phyloP scores from a whole-genome alignment of 805 yeast species.

The Yamadazyma phyllophila region DNA sequence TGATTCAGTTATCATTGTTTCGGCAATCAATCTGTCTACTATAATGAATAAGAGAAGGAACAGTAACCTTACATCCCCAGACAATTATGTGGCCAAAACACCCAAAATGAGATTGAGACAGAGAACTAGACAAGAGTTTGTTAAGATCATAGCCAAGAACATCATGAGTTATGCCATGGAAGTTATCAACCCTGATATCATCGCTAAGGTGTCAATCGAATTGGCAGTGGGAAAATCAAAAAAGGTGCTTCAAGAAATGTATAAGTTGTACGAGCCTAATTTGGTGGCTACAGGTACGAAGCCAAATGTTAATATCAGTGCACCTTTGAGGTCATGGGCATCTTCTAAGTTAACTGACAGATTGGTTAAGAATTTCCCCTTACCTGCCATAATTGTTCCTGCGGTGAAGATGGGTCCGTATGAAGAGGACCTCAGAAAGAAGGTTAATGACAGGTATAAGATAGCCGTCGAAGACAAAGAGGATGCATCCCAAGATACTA shows the following conservation, averaged over 20 bases:
- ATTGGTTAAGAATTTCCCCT: slow-evolving; percentile 59
- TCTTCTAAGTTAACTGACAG: slow-evolving; percentile 64
- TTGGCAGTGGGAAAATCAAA: slow-evolving; percentile 58
- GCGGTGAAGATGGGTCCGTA: slow-evolving; percentile 55
- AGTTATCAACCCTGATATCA: slow-evolving; percentile 43
- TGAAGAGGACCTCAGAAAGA: slow-evolving; percentile 43
- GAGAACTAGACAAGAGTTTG: slow-evolving; percentile 46
- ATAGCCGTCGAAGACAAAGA: neutral
- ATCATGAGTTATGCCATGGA: slow-evolving; percentile 53
- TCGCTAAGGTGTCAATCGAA: slow-evolving; percentile 57
- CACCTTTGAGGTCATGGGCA: slow-evolving; percentile 58
- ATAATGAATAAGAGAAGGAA: slow-evolving; percentile 9
- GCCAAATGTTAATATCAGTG: slow-evolving; percentile 39
- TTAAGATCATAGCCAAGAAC: slow-evolving; percentile 44
- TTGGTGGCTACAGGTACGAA: slow-evolving; percentile 52
- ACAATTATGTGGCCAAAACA: slow-evolving; percentile 19
- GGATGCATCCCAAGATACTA: neutral
- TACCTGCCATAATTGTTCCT: slow-evolving; percentile 68
- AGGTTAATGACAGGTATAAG: slow-evolving; percentile 18
- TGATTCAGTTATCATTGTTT: slow-evolving; percentile 62
- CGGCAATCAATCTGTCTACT: slow-evolving; percentile 41
- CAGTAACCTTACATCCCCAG: slow-evolving; percentile 11
- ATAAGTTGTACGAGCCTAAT: slow-evolving; percentile 59
- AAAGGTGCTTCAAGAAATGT: slow-evolving; percentile 56
- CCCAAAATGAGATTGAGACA: slow-evolving; percentile 33